Conservation (phyloP, 257 asterid species). For the Schizonepeta tenuifolia region DNA sequence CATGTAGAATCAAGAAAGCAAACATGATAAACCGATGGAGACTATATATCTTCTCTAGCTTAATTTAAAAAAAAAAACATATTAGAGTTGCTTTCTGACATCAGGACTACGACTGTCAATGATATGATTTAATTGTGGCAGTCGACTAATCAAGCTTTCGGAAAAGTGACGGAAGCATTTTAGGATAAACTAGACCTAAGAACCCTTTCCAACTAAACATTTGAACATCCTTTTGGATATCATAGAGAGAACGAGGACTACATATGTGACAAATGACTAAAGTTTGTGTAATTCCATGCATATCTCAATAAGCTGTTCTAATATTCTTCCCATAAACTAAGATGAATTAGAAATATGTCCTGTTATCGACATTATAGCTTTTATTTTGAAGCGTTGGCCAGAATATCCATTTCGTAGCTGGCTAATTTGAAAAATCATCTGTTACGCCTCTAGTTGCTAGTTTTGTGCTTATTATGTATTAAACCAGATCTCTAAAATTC, state of each 20-base stretch:
- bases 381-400: background rate
- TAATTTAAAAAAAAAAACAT: background rate
- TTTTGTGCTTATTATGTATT: background rate
- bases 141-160: background rate
- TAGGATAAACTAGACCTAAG: background rate
- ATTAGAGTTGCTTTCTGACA: background rate
- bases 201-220: background rate
- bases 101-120: background rate
- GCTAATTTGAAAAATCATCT: background rate
- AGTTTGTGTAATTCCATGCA: background rate
- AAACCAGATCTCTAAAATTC: slow-evolving; percentile 1
- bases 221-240: background rate
- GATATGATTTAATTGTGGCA: background rate
- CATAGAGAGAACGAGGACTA: background rate
- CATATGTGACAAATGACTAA: background rate
- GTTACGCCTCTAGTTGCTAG: background rate
- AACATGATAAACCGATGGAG: background rate
- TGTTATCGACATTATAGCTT: slow-evolving; percentile 1
- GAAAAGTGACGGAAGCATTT: background rate
- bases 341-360: background rate
- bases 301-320: background rate
- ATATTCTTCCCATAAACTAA: no score
- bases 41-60: background rate
- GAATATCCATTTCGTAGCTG: background rate
- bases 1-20: background rate